These are phyloP conservation scores for Hypoxylon perforatum DNA, from an alignment of 495 filamentous ascomycete genomes.

Conservation along the genomic window DNA sequence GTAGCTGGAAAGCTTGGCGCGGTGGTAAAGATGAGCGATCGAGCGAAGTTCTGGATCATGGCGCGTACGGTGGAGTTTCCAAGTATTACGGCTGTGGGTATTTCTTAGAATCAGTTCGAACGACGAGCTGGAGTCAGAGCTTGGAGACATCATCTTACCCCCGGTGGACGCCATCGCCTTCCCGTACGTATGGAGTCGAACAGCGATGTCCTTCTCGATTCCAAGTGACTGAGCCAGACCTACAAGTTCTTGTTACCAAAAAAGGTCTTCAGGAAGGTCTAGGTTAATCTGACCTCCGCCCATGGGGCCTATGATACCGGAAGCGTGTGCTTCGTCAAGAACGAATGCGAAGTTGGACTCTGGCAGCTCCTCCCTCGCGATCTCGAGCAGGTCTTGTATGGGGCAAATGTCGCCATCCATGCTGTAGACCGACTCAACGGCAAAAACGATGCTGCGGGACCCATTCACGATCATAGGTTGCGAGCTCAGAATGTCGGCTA, in stretches of 20 bases:
- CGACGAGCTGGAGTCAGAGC: neutral
- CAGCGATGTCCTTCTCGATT: slow-evolving; percentile 66
- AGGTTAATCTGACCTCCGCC: slow-evolving; percentile 68
- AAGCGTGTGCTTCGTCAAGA: slow-evolving; percentile 75
- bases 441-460: slow-evolving; percentile 56
- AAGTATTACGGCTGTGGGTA: too few relatives aligned
- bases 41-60: too few relatives aligned
- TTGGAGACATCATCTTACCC: slow-evolving; percentile 54
- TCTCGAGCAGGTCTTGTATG: slow-evolving; percentile 60
- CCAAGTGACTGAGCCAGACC: too few relatives aligned
- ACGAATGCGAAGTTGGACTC: slow-evolving; percentile 65
- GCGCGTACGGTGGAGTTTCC: too few relatives aligned
- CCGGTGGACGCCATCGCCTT: slow-evolving; percentile 71
- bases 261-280: too few relatives aligned
- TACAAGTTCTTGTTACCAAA: too few relatives aligned
- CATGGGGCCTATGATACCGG: slow-evolving; percentile 65
- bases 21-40: too few relatives aligned
- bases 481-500: slow-evolving; percentile 47
- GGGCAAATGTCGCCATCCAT: slow-evolving; percentile 77
- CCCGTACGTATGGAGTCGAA: slow-evolving; percentile 65
- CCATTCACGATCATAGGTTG: slow-evolving; percentile 50
- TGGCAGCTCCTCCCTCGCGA: slow-evolving; percentile 64
- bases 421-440: slow-evolving; percentile 72
- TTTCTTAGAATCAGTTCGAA: too few relatives aligned
- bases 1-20: too few relatives aligned